Conservation (phyloP, 2,329 filamentous ascomycete genomes). For the Pseudogymnoascus sp. region DNA sequence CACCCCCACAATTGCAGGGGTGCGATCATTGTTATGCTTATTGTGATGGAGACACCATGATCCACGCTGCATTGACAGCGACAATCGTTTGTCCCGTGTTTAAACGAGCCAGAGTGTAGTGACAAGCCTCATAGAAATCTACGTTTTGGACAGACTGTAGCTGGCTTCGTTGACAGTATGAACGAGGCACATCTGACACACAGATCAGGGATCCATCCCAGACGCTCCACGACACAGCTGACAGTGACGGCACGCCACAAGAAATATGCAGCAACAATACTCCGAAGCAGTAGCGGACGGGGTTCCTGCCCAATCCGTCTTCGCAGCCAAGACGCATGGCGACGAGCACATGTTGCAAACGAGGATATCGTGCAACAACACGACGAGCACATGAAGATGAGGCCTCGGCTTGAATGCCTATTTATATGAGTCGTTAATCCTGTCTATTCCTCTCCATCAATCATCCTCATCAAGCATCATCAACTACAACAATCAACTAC, state of each 20-base stretch:
- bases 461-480: background rate
- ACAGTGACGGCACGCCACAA: background rate
- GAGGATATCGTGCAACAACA: background rate
- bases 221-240: background rate
- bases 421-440: background rate
- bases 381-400: background rate
- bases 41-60: conserved; percentile 8
- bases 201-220: background rate
- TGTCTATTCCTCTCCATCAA: background rate
- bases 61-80: background rate
- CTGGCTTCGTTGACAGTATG: background rate
- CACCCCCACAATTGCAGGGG: background rate
- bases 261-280: background rate
- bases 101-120: background rate
- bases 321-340: background rate
- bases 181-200: background rate
- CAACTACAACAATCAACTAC: background rate
- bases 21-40: background rate
- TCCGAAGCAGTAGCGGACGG: background rate
- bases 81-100: background rate
- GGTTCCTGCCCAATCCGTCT: background rate
- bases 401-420: background rate
- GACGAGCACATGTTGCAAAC: background rate
- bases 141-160: background rate
- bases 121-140: background rate